Conservation (phyloP, 1,284 basidiomycete genomes). For the Coniferiporia sulphurascens region DNA sequence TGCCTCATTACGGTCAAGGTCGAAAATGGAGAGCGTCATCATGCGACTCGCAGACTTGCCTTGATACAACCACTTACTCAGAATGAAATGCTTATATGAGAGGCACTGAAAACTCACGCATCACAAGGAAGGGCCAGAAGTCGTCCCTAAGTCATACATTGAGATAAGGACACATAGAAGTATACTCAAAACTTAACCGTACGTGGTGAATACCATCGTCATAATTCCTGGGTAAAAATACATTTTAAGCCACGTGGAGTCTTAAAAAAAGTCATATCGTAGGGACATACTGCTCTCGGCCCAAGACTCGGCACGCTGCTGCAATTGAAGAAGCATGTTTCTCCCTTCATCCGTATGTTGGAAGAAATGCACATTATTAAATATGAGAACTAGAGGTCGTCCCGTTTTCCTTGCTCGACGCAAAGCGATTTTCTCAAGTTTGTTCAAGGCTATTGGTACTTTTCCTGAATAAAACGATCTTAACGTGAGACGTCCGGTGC, state of each 20-base stretch:
- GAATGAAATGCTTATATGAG: background rate
- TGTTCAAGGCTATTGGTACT: conserved; percentile 56
- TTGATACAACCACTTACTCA: conserved; percentile 25
- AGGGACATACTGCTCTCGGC: conserved; percentile 67
- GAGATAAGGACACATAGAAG: conserved; percentile 9
- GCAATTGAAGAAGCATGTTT: conserved; percentile 43
- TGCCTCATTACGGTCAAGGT: conserved; percentile 62
- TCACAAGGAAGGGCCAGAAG: conserved; percentile 70
- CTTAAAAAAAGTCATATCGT: conserved; percentile 16
- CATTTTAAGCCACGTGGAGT: conserved; percentile 2
- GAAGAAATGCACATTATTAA: conserved; percentile 55
- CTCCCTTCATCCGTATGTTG: conserved; percentile 42
- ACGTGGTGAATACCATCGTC: conserved; percentile 78
- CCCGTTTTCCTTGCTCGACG: conserved; percentile 49
- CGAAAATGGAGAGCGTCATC: conserved; percentile 73
- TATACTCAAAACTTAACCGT: conserved; percentile 26
- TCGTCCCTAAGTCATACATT: conserved; percentile 48
- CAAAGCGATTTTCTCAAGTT: conserved; percentile 83
- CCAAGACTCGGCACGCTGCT: conserved; percentile 55
- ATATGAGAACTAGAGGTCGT: conserved; percentile 69
- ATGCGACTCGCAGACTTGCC: conserved; percentile 70
- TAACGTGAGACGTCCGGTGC: too few relatives aligned
- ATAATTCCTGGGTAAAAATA: conserved; percentile 56
- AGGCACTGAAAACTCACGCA: conserved; percentile 43
- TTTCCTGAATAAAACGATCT: conserved; percentile 1